Percentiles rank a stretch among this genome's conserved stretches.
Conservation (phyloP, 1,284 basidiomycete genomes). For the Somion occarium region DNA sequence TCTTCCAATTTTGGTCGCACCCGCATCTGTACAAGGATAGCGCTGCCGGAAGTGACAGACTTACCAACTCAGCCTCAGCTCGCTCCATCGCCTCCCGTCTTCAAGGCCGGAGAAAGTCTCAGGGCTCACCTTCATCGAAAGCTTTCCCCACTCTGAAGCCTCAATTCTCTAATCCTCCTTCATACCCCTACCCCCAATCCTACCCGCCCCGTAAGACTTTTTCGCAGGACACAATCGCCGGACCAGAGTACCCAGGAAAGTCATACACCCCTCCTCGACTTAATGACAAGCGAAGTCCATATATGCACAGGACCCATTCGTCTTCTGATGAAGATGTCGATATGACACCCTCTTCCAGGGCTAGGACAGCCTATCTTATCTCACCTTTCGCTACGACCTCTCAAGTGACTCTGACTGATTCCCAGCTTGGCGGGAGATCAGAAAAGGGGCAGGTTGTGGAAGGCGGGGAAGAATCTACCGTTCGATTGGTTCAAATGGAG, state of each 20-base stretch:
- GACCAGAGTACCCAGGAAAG: background rate
- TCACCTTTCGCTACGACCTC: slow-evolving; percentile 2
- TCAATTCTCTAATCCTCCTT: background rate
- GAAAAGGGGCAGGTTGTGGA: too few species aligned
- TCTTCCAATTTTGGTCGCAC: slow-evolving; percentile 88
- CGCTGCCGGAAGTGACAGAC: slow-evolving; percentile 31
- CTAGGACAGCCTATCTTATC: slow-evolving; percentile 1
- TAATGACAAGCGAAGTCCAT: background rate
- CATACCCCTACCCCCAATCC: background rate
- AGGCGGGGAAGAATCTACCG: background rate
- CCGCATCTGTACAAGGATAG: slow-evolving; percentile 63
- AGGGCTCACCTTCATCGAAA: background rate
- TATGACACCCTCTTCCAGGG: background rate
- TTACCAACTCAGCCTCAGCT: slow-evolving; percentile 31
- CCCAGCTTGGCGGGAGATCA: too few species aligned
- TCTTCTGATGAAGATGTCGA: background rate
- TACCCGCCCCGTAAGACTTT: too few species aligned
- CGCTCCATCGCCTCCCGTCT: background rate
- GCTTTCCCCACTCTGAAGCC: background rate
- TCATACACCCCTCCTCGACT: background rate
- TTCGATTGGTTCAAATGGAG: background rate
- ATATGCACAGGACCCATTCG: background rate
- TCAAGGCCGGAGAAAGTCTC: background rate
- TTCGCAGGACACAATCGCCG: background rate
- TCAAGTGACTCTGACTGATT: background rate